Conservation (phyloP, 495 filamentous ascomycete species). For the Tricharina praecox region DNA sequence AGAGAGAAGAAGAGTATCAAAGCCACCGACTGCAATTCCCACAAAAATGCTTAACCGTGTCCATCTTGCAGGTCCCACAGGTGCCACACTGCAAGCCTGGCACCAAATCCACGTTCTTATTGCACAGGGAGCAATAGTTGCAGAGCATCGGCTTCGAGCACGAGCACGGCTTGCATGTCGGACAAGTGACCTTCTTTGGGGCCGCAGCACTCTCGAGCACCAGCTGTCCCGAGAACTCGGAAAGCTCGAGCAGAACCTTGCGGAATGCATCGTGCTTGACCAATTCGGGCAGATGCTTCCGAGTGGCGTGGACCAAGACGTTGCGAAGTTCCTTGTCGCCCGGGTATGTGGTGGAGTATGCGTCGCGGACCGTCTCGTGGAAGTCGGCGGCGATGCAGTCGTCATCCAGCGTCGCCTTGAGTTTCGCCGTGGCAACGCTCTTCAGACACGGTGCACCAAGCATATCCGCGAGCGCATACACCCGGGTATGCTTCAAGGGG, state of each 20-base stretch:
- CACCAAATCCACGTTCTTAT: not conserved
- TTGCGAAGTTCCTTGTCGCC: not conserved
- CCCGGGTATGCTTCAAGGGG: not conserved
- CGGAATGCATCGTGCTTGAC: not conserved
- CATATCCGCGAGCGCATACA: conserved; percentile 6
- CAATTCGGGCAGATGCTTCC: conserved; percentile 2
- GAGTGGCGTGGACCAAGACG: not conserved
- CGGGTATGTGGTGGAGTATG: not conserved
- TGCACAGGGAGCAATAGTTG: not conserved
- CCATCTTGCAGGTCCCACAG: not conserved
- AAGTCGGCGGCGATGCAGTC: conserved; percentile 1
- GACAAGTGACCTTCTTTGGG: not conserved
- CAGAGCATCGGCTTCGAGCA: not conserved
- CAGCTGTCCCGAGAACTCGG: conserved; percentile 1
- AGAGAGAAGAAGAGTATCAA: not conserved
- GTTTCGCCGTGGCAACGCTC: not conserved
- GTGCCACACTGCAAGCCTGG: not conserved
- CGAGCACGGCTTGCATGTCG: not conserved
- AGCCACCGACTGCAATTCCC: not conserved
- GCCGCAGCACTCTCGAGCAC: not conserved
- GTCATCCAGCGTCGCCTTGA: not conserved
- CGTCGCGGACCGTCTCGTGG: not conserved
- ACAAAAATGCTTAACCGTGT: not conserved
- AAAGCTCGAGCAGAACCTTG: not conserved
- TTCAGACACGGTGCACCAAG: conserved; percentile 1